Evolutionary conservation across 768 basidiomycete species (phyloP).

Genomic region (Calocybe cyanea): DNA sequence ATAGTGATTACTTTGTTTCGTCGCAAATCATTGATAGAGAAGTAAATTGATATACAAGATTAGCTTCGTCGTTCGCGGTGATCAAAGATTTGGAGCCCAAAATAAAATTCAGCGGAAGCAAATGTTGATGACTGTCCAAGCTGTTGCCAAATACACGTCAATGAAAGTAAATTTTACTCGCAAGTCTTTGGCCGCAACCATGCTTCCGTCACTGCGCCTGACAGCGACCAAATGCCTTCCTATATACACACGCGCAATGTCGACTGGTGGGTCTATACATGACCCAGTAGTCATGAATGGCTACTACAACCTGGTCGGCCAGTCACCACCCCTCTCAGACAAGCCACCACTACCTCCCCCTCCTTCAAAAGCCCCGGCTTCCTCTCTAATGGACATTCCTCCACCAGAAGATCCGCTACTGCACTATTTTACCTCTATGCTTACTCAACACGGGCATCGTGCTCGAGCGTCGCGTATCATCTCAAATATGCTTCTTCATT

Average conservation of each 20-base stretch:
- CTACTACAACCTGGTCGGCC: conserved; percentile 13
- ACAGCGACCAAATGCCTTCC: conserved; percentile 16
- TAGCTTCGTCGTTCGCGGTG: no score
- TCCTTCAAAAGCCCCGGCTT: background rate
- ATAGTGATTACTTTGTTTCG: no score
- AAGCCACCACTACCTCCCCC: conserved; percentile 9
- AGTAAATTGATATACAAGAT: no score
- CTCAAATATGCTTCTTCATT: conserved; percentile 61
- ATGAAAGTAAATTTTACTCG: background rate
- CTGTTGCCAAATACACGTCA: conserved; percentile 1
- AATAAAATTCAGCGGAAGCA: no score
- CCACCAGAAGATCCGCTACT: conserved; percentile 76
- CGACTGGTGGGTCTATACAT: conserved; percentile 8
- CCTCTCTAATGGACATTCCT: conserved; percentile 50
- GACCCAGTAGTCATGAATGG: no score
- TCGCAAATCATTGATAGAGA: no score
- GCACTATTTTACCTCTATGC: conserved; percentile 55
- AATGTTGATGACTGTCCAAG: no score
- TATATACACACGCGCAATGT: conserved; percentile 14
- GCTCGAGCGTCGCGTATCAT: conserved; percentile 54
- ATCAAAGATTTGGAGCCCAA: no score
- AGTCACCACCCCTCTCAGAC: background rate
- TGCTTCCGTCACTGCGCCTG: conserved; percentile 14
- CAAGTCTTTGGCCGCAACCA: background rate
- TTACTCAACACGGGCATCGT: conserved; percentile 65